Evolutionary conservation across 2,329 filamentous ascomycete genomes (phyloP).

Genomic region (Aspergillus sp.): DNA sequence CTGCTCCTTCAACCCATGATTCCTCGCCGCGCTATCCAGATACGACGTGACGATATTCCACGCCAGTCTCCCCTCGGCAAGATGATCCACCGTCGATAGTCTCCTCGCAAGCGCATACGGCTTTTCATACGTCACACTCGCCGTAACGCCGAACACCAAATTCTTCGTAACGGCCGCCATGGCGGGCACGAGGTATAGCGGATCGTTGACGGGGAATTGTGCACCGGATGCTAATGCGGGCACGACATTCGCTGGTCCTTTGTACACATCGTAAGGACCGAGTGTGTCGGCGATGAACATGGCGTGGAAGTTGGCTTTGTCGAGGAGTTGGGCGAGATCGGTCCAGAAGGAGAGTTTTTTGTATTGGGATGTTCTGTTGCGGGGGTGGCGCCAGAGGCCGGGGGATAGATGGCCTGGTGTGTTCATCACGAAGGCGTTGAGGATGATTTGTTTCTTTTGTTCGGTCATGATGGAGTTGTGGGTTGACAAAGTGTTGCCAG

Average conservation of each 20-base stretch:
- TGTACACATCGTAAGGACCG: conserved; percentile 45
- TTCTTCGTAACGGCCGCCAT: conserved; percentile 45
- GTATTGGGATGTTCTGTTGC: conserved; percentile 33
- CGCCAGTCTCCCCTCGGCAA: conserved; percentile 47
- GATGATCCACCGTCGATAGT: conserved; percentile 51
- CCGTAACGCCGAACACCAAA: conserved; percentile 49
- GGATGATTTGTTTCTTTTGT: conserved; percentile 35
- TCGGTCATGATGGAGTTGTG: too few species aligned
- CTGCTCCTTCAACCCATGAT: conserved; percentile 42
- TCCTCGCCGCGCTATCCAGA: conserved; percentile 44
- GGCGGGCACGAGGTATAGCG: conserved; percentile 38
- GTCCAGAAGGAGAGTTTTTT: conserved; percentile 46
- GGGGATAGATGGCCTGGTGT: conserved; percentile 42
- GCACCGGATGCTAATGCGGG: conserved; percentile 36
- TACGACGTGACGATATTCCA: conserved; percentile 52
- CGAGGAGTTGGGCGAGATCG: conserved; percentile 42
- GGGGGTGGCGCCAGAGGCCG: conserved; percentile 34
- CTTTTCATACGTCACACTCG: conserved; percentile 52
- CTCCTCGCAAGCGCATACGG: conserved; percentile 52
- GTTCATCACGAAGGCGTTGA: conserved; percentile 48
- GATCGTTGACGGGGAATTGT: conserved; percentile 42
- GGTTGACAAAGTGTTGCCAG: too few species aligned
- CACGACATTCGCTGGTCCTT: conserved; percentile 34
- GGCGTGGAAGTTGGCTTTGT: conserved; percentile 46
- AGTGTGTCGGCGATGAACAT: conserved; percentile 50